Base-by-base conservation (phyloP, 768 basidiomycete genomes). In the Lyophyllum decastes region DNA sequence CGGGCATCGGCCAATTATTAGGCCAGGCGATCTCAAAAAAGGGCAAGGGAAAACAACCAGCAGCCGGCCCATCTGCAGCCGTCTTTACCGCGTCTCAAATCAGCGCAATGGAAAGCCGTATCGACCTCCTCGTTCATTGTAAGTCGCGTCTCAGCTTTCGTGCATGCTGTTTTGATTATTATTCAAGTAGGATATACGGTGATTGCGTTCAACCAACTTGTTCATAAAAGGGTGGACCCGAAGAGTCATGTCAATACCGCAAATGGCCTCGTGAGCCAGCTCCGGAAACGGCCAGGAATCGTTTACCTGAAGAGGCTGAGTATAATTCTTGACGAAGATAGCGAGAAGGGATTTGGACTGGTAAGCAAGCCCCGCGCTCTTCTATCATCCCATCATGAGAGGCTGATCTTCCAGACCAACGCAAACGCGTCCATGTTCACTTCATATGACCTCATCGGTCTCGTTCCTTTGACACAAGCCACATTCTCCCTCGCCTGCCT, bases 301-400 rank as follows among this genome's bases (percentile, higher is more conserved):
- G 71, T 90, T 2, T 85, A 83, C 57, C 74, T 95, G 50, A 92
- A 90, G 68, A 77, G 92, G 49, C 68, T 95, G 54, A 92, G 86
- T n/a, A 87, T 95, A 49, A 76, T 90, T 11, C 78, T 94, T 9
- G 88, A 93, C 59, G 85, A 92, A 64, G 89, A 88, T 41, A 93
- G 92, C 65, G 90, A 94, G 69, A 93, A 92, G 69, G 90, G 92
- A 1, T 89, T 90, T 64, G 90, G 92, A 27, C 68, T 94, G 68
- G 91, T 94, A 55, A 61, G 79, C 73, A n/a, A 10, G 11, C 21
- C 12, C 24, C 9, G 35, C 7, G n/a, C 4, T 9, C 44, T 45
- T 24, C 10, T 30, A 10, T 5, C 30, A 24, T 14, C 41, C 6
- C 19, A 21, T 4, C 41, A 19, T 11, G n/a, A 19, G 35, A 3